A percentile compares a stretch with the other conserved stretches of the same genome.
phyloP scores from a whole-genome alignment of 345 rosid genomes.

The Ailanthus altissimus region DNA sequence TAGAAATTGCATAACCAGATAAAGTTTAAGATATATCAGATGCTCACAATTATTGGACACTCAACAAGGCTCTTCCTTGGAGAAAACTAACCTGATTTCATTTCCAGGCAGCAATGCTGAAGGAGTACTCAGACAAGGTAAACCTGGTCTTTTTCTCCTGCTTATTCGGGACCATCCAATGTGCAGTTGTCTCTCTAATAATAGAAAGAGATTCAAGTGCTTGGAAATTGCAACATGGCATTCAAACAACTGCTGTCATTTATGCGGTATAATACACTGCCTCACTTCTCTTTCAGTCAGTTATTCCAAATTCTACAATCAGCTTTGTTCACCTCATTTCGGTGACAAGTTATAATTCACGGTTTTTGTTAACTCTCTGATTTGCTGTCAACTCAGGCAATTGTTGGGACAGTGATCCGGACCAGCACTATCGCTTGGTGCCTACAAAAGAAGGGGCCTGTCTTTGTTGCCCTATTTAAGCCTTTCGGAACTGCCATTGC shows the following conservation, averaged over 20 bases:
- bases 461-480: slow-evolving; percentile 44
- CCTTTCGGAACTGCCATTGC: slow-evolving; percentile 44
- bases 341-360: neutral
- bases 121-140: slow-evolving; percentile 22
- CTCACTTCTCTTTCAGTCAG: neutral
- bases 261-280: slow-evolving; percentile 11
- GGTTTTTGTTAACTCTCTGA: neutral
- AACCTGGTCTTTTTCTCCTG: slow-evolving; percentile 21
- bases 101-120: slow-evolving; percentile 22
- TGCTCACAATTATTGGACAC: slow-evolving; percentile 1
- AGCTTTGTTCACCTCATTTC: neutral
- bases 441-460: slow-evolving; percentile 40
- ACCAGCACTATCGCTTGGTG: slow-evolving; percentile 23
- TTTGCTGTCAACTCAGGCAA: slow-evolving; percentile 22
- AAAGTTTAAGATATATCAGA: neutral
- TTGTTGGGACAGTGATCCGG: slow-evolving; percentile 29
- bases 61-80: neutral
- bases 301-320: neutral
- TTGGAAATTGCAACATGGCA: slow-evolving; percentile 24
- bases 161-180: slow-evolving; percentile 24
- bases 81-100: slow-evolving; percentile 2
- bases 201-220: slow-evolving; percentile 16
- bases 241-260: slow-evolving; percentile 9
- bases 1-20: neutral
- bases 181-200: slow-evolving; percentile 20